Base-by-base conservation (phyloP, 2,329 filamentous ascomycete species). In the Arthrobotrys megalospora region DNA sequence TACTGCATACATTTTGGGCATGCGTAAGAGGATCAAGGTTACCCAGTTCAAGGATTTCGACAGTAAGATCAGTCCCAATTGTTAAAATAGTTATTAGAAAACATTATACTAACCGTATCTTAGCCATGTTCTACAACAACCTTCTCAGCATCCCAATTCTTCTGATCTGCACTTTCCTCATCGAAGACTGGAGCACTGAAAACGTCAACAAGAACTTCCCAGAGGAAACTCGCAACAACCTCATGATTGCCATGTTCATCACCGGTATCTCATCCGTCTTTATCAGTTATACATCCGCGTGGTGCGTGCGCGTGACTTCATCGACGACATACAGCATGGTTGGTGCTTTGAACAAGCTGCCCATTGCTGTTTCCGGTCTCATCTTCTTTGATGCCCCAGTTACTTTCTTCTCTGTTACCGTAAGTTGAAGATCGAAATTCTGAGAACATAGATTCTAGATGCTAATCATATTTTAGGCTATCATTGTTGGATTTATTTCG, bases 11-110 rank as follows among this genome's bases (percentile, higher is more conserved):
- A 88, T 98, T 55, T 86, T 99, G 80, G 90, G 92, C 81, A 98
- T 97, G 95, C 91, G 96, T 84, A 98, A 98, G 88, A 92, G 96
- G 81, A 98, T 99, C 85, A 98, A 98, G 91, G 90, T 96, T 86
- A 97, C 97, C 87, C 97, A 97, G 88, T 98, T 99, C 87, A 97
- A 97, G 89, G 96, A 98, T 85, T 98, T 96, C 88, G 96, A 99
- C 85, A 97, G 95, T 97, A 89, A 86, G 95, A 90, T 34, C 48
- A 48, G 52, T 11, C 50, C 16, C 5, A 52, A 36, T n/a, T 8
- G 19, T 28, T 36, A 36, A 11, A 11, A 12, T 1, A 28, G 24
- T 11, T 6, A 12, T 12, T 1, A 28, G n/a, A n/a, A 24, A 34
- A 68, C 43, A 24, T 36, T 32, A 19, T 80, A 55, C 84, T 87